A percentile compares a stretch with the other conserved stretches of the same genome.
Evolutionary conservation across 345 rosid species (phyloP).

Genomic region (Sisymbrium altissimum): DNA sequence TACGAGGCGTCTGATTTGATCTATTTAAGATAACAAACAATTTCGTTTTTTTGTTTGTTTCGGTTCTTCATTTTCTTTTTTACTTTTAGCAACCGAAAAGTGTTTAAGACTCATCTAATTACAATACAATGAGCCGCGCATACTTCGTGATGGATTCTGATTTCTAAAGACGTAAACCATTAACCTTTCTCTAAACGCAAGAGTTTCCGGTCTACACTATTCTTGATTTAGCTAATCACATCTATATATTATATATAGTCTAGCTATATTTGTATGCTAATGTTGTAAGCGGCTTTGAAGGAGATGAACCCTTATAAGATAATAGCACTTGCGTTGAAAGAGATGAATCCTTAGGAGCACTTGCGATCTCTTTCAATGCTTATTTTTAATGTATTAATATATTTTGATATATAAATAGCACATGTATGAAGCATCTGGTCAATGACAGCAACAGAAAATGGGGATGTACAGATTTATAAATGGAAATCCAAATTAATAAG

Average conservation of each 20-base stretch:
- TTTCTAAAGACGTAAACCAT: neutral
- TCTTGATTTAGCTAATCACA: neutral
- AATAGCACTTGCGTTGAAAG: slow-evolving; percentile 14
- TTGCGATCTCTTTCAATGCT: slow-evolving; percentile 7
- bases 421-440: slow-evolving; percentile 21
- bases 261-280: neutral
- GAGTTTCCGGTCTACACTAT: neutral
- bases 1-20: neutral
- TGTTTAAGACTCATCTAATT: too few relatives aligned
- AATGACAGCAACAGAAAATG: slow-evolving; percentile 18
- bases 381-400: too few relatives aligned
- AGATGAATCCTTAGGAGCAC: slow-evolving; percentile 6
- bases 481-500: neutral
- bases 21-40: neutral
- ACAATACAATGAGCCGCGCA: neutral
- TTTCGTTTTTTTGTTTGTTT: neutral
- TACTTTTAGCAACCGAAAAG: neutral
- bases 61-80: neutral
- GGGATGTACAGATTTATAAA: neutral
- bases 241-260: neutral
- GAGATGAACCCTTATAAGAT: neutral
- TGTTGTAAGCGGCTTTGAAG: neutral
- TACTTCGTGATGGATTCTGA: neutral
- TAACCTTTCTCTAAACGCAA: slow-evolving; percentile 11
- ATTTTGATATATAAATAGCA: neutral